These are phyloP conservation scores for Helotiales sp. DNA, from an alignment of 2,329 filamentous ascomycete genomes.

Conservation along the genomic window DNA sequence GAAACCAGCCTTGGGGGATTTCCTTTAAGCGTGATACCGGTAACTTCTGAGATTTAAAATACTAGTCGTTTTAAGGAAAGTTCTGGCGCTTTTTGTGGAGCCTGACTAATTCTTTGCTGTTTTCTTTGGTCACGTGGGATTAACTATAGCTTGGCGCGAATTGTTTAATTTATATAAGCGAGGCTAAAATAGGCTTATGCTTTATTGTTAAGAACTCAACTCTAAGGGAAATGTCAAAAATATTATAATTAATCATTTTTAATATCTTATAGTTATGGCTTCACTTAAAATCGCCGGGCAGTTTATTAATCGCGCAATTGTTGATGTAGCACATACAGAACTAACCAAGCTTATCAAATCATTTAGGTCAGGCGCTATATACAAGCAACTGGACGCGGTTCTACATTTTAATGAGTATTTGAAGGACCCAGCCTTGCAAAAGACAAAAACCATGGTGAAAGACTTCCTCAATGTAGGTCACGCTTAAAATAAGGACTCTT, in stretches of 20 bases:
- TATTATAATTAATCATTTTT: not conserved
- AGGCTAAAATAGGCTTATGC: not conserved
- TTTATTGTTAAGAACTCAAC: conserved; percentile 8
- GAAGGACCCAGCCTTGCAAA: conserved; percentile 10
- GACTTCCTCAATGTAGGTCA: conserved; percentile 16
- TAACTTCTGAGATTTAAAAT: not conserved
- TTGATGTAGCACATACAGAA: conserved; percentile 16
- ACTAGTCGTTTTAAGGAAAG: not conserved
- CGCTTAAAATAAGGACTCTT: not conserved
- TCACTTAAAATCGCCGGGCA: conserved; percentile 1
- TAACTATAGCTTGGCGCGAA: not conserved
- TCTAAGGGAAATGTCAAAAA: not conserved
- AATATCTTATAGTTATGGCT: conserved; percentile 6
- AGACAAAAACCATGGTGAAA: conserved; percentile 7
- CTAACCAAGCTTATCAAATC: conserved; percentile 14
- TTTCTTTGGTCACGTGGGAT: not conserved
- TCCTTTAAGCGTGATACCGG: not conserved
- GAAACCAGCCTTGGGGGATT: too few species aligned
- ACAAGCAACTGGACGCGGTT: conserved; percentile 10
- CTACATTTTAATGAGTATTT: conserved; percentile 11
- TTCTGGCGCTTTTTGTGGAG: not conserved
- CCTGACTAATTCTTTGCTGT: not conserved
- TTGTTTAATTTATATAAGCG: not conserved
- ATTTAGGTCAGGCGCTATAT: conserved; percentile 7
- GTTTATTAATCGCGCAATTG: conserved; percentile 4